phyloP scores from a whole-genome alignment of 2,329 filamentous ascomycete species.

The Microcyclosporella mali region DNA sequence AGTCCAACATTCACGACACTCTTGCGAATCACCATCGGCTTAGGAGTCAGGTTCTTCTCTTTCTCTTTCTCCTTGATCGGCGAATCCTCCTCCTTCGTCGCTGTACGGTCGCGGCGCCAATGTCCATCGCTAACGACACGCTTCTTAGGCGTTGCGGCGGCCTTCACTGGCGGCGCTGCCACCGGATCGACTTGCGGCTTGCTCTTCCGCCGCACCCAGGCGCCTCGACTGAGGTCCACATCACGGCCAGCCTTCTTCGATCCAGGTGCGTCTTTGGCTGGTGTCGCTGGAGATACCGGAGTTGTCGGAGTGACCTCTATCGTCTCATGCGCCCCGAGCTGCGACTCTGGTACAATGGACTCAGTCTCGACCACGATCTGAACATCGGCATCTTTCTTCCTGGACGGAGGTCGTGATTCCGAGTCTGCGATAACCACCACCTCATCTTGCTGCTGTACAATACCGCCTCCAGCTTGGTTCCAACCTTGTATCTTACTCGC shows the following conservation, averaged over 20 bases:
- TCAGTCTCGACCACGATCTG: constrained; percentile 20
- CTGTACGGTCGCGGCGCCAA: constrained; percentile 49
- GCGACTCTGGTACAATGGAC: constrained; percentile 7
- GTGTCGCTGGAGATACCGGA: constrained; percentile 3
- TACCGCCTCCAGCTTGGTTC: constrained; percentile 27
- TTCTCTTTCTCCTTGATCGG: constrained; percentile 14
- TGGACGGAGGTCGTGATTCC: constrained; percentile 1
- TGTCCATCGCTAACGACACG: constrained; percentile 88
- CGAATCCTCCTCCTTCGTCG: constrained; percentile 17
- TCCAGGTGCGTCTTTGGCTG: constrained; percentile 6
- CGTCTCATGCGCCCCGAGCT: constrained; percentile 12
- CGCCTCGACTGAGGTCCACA: constrained; percentile 30
- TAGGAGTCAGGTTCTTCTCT: constrained; percentile 24
- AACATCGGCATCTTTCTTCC: constrained; percentile 6
- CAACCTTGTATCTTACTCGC: constrained; percentile 29
- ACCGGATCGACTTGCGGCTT: constrained; percentile 30
- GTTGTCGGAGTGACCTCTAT: constrained; percentile 2
- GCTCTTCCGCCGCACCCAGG: constrained; percentile 33
- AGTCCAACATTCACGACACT: constrained; percentile 30
- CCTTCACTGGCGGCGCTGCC: constrained; percentile 41
- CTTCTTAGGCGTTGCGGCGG: constrained; percentile 70
- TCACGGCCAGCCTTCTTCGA: constrained; percentile 22
- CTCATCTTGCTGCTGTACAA: constrained; percentile 24
- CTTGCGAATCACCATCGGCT: constrained; percentile 24
- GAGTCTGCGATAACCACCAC: constrained; percentile 21